phyloP scores from a whole-genome alignment of 106 monocot species.

The Posidonia australis region DNA sequence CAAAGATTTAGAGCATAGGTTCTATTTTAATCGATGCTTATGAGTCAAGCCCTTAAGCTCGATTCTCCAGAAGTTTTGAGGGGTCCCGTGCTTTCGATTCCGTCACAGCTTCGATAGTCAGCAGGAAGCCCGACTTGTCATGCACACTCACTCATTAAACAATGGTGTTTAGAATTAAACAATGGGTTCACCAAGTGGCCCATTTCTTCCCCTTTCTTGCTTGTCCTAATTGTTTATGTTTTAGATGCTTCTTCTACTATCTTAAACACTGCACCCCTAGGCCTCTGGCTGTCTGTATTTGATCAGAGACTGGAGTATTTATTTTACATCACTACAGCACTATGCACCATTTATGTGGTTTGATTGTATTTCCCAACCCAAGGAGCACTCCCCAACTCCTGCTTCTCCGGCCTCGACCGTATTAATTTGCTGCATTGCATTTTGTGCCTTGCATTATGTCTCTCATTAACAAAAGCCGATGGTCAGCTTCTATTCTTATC shows the following conservation, averaged over 20 bases:
- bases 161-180: not conserved
- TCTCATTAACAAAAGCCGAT: not conserved
- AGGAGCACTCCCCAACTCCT: conserved; percentile 4
- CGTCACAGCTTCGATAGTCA: not conserved
- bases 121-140: not conserved
- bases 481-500: conserved; percentile 13
- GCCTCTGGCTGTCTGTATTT: conserved; percentile 5
- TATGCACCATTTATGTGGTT: not conserved
- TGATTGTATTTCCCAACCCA: not conserved
- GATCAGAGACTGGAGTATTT: not conserved
- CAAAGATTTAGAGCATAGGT: too few relatives aligned
- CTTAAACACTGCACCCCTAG: conserved; percentile 9
- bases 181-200: not conserved
- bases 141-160: not conserved
- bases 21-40: conserved; percentile 2
- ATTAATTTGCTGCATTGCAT: conserved; percentile 4
- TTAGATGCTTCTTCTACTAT: conserved; percentile 23
- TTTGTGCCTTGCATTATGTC: not conserved
- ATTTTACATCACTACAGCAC: not conserved
- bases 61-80: not conserved
- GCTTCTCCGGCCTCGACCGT: conserved; percentile 7
- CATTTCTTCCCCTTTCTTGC: not conserved
- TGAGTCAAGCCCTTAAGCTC: conserved; percentile 6
- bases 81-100: not conserved
- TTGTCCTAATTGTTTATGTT: not conserved